Percentiles rank a stretch among this genome's conserved stretches.
Evolutionary conservation across 495 filamentous ascomycete species (phyloP).

Genomic region (Thozetella sp.): DNA sequence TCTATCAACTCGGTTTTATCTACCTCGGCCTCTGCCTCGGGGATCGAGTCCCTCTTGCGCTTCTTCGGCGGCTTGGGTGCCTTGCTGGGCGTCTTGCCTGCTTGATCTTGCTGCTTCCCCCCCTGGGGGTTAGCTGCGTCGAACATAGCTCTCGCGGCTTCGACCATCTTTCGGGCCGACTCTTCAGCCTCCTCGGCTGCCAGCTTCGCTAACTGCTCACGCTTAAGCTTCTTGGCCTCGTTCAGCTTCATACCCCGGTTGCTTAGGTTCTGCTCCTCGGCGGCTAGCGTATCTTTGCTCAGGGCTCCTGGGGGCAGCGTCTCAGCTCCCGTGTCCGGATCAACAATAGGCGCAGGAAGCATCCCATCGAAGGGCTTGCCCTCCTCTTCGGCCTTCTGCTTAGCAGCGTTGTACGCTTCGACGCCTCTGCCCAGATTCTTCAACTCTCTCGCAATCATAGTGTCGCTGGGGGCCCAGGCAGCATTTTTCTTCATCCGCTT

Average conservation of each 20-base stretch:
- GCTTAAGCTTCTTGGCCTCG: constrained; percentile 89
- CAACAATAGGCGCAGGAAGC: constrained; percentile 42
- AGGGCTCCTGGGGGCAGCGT: constrained; percentile 51
- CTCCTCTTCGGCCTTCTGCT: constrained; percentile 65
- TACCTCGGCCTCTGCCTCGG: constrained; percentile 39
- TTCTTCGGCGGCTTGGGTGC: constrained; percentile 39
- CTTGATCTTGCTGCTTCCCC: constrained; percentile 18
- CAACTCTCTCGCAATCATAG: constrained; percentile 93
- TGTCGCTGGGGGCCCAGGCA: constrained; percentile 90
- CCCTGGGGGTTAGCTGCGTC: constrained; percentile 14
- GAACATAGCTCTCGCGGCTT: constrained; percentile 55
- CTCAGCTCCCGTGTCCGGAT: constrained; percentile 45
- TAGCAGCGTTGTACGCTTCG: constrained; percentile 71
- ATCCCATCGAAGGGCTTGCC: constrained; percentile 63
- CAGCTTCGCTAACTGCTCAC: constrained; percentile 69
- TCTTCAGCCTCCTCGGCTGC: constrained; percentile 68
- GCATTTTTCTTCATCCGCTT: constrained; percentile 99
- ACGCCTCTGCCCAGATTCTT: constrained; percentile 74
- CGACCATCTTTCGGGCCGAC: constrained; percentile 57
- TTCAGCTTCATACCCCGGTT: constrained; percentile 92
- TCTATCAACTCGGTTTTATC: constrained; percentile 33
- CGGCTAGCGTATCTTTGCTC: constrained; percentile 46
- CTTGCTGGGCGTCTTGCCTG: constrained; percentile 23
- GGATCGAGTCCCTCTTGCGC: constrained; percentile 54
- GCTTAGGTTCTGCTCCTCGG: constrained; percentile 60